Percentiles rank a stretch among this genome's conserved stretches.
Evolutionary conservation across 2,329 filamentous ascomycete genomes (phyloP).

Genomic region (Arthrobotrys conoides): DNA sequence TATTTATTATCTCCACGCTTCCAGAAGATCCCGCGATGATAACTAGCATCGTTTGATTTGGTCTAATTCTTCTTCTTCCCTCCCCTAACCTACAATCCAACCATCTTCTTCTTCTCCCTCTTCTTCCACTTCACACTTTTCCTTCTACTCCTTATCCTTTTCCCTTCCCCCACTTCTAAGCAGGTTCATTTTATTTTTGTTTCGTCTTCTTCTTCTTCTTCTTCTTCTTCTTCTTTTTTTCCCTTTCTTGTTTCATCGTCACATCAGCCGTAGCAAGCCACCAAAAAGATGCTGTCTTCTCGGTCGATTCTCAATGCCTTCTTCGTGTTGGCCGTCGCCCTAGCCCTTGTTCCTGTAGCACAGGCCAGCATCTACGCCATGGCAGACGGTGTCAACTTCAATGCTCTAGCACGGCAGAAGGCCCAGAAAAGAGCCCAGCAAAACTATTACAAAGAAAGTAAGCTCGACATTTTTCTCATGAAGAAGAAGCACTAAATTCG

Average conservation of each 20-base stretch:
- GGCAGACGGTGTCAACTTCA: conserved; percentile 41
- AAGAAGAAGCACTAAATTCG: not conserved
- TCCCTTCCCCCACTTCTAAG: not conserved
- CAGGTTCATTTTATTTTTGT: not conserved
- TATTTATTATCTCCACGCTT: conserved; percentile 19
- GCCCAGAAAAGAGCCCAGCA: conserved; percentile 54
- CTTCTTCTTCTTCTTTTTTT: not conserved
- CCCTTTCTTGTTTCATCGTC: not conserved
- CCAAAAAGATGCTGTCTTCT: conserved; percentile 34
- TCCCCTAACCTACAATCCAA: not conserved
- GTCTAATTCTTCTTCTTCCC: not conserved
- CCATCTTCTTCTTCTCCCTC: not conserved
- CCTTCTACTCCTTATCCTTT: not conserved
- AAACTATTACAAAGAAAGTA: conserved; percentile 13
- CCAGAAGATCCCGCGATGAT: conserved; percentile 27
- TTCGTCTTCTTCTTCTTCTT: not conserved
- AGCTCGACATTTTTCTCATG: not conserved
- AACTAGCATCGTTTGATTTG: conserved; percentile 7
- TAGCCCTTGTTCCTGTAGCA: conserved; percentile 30
- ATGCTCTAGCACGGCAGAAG: conserved; percentile 51
- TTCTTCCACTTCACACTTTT: not conserved
- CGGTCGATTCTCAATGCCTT: conserved; percentile 36
- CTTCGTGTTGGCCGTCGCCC: conserved; percentile 39
- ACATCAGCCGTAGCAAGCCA: conserved; percentile 45
- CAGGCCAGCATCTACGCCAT: conserved; percentile 49